Percentiles rank a stretch among this genome's conserved stretches.
phyloP scores from a whole-genome alignment of 192 early-diverging fungal species.

The Backusella morwellensis region DNA sequence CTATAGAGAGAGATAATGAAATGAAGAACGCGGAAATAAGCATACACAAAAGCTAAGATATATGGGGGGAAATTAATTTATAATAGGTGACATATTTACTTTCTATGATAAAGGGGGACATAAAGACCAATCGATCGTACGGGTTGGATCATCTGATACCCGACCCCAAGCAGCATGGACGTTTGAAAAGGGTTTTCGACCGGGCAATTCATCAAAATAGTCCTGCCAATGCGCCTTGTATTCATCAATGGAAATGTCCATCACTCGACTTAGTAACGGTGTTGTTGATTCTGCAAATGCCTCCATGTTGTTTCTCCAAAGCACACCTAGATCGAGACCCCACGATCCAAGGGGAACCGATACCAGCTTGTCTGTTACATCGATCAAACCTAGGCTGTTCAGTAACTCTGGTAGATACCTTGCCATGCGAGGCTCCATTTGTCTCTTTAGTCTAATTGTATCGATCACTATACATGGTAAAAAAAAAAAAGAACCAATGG shows the following conservation, averaged over 20 bases:
- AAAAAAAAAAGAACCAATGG: neutral
- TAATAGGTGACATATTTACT: neutral
- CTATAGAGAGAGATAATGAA: neutral
- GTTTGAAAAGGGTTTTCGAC: neutral
- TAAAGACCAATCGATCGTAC: constrained; percentile 2
- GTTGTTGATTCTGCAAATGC: neutral
- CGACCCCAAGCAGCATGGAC: constrained; percentile 9
- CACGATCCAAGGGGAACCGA: constrained; percentile 23
- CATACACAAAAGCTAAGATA: neutral
- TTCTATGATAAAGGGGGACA: constrained; percentile 1
- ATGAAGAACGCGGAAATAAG: neutral
- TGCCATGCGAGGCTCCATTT: constrained; percentile 15
- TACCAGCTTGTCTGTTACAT: neutral
- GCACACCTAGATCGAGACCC: constrained; percentile 24
- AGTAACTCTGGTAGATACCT: neutral
- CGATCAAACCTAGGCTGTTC: neutral
- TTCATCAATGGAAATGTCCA: neutral
- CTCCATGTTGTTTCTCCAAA: constrained; percentile 20
- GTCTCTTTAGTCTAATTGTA: neutral
- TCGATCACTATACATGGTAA: neutral
- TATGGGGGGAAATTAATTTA: neutral
- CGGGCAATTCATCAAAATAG: neutral
- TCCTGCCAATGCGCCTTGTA: neutral
- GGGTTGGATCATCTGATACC: neutral
- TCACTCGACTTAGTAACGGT: neutral